A percentile compares a stretch with the other conserved stretches of the same genome.
Evolutionary conservation across 2,329 filamentous ascomycete genomes (phyloP).

Genomic region (Paecilomyces formosus): DNA sequence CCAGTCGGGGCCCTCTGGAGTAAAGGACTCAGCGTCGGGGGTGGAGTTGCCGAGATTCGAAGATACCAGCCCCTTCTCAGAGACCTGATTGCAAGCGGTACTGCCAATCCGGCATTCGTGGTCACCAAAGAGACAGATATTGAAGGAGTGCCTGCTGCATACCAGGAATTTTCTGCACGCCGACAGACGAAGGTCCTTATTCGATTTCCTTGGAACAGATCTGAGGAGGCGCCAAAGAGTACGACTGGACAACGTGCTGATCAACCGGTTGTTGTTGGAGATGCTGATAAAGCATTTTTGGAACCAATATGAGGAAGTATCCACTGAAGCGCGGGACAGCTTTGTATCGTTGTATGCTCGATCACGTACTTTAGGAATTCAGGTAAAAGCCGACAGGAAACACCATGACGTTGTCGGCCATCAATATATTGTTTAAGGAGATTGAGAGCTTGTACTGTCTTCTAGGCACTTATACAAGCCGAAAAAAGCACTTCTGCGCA

Average conservation of each 20-base stretch:
- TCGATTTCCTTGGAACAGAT: background rate
- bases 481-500: background rate
- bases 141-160: constrained; percentile 1
- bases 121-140: background rate
- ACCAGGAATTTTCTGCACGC: background rate
- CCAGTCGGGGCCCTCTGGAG: background rate
- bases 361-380: background rate
- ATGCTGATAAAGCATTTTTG: background rate
- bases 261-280: background rate
- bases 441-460: background rate
- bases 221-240: background rate
- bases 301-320: too few species aligned
- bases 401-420: background rate
- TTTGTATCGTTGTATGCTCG: background rate
- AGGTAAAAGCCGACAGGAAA: background rate
- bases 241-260: background rate
- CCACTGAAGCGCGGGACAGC: background rate
- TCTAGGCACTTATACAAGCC: background rate
- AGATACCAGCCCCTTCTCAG: background rate
- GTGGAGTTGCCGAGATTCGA: background rate
- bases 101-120: constrained; percentile 1
- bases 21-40: background rate
- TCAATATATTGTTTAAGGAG: background rate
- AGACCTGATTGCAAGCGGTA: constrained; percentile 1
- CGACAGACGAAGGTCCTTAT: background rate